phyloP scores from a whole-genome alignment of 202 grass and related monocot genomes.

The Musa balbisiana region DNA sequence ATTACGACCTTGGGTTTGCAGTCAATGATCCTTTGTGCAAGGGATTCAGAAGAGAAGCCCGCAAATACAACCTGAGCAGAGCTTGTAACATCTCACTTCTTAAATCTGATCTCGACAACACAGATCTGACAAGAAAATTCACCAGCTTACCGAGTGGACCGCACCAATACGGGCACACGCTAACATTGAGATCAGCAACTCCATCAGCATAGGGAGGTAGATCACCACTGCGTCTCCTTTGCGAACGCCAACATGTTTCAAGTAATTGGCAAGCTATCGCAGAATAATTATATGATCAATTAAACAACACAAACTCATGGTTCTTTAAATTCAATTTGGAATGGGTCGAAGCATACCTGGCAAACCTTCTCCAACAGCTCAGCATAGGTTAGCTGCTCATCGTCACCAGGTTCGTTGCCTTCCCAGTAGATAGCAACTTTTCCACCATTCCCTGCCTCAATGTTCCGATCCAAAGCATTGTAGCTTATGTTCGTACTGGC shows the following conservation, averaged over 20 bases:
- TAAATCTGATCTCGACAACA: slow-evolving; percentile 15
- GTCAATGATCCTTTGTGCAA: slow-evolving; percentile 78
- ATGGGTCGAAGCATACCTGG: slow-evolving; percentile 45
- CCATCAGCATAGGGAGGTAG: slow-evolving; percentile 95
- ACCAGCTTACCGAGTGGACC: slow-evolving; percentile 71
- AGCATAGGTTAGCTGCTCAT: slow-evolving; percentile 65
- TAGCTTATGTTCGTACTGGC: slow-evolving; percentile 80
- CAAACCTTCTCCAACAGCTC: slow-evolving; percentile 82
- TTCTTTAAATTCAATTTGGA: not conserved
- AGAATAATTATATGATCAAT: slow-evolving; percentile 7
- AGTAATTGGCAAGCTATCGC: slow-evolving; percentile 71
- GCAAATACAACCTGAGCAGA: slow-evolving; percentile 84
- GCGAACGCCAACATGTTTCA: slow-evolving; percentile 60
- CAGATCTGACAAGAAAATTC: not conserved
- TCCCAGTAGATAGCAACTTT: slow-evolving; percentile 92
- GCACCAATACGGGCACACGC: slow-evolving; percentile 88
- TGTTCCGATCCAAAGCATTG: slow-evolving; percentile 75
- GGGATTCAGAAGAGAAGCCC: slow-evolving; percentile 79
- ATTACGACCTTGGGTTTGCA: slow-evolving; percentile 89
- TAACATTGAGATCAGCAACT: slow-evolving; percentile 89
- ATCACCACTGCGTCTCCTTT: slow-evolving; percentile 85
- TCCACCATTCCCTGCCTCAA: slow-evolving; percentile 55
- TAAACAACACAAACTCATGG: slow-evolving; percentile 4
- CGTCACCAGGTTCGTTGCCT: slow-evolving; percentile 56
- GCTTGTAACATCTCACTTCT: not conserved